These are phyloP conservation scores for Chaetomium globosum DNA, from an alignment of 2,329 filamentous ascomycete genomes.

Conservation along the genomic window DNA sequence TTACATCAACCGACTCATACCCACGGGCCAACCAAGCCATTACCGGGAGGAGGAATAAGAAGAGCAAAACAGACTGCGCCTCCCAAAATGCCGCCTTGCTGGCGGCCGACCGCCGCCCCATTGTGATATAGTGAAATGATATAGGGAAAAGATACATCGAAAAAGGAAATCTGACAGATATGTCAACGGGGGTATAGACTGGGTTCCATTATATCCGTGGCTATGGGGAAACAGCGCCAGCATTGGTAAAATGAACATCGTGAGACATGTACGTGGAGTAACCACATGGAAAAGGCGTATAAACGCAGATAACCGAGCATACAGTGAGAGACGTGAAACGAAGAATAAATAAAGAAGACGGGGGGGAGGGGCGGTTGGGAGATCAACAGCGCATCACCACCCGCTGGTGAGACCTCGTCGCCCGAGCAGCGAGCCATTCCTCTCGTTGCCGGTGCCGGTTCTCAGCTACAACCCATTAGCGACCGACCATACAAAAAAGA, in stretches of 20 bases:
- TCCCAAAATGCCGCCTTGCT: not conserved
- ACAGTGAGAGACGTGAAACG: too few relatives aligned
- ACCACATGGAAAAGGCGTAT: not conserved
- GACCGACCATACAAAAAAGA: not conserved
- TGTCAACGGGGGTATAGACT: too few relatives aligned
- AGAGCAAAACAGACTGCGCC: constrained; percentile 5
- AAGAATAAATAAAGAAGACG: too few relatives aligned
- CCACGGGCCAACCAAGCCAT: not conserved
- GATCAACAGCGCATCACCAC: too few relatives aligned
- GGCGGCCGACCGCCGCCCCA: too few relatives aligned
- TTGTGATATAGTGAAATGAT: too few relatives aligned
- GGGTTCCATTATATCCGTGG: too few relatives aligned
- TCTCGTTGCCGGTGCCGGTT: constrained; percentile 28
- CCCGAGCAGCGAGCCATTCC: constrained; percentile 22
- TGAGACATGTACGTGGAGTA: not conserved
- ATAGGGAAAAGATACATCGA: too few relatives aligned
- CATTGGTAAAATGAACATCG: constrained; percentile 9
- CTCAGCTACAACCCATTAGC: constrained; percentile 17
- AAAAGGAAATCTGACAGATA: too few relatives aligned
- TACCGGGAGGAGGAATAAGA: too few relatives aligned
- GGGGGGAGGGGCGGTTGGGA: too few relatives aligned
- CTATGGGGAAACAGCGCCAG: not conserved
- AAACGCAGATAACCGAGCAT: too few relatives aligned
- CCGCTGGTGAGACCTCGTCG: not conserved
- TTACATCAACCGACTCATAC: not conserved